These are phyloP conservation scores for Suhomyces chickasaworum DNA, from an alignment of 1,139 yeast genomes.

Conservation along the genomic window DNA sequence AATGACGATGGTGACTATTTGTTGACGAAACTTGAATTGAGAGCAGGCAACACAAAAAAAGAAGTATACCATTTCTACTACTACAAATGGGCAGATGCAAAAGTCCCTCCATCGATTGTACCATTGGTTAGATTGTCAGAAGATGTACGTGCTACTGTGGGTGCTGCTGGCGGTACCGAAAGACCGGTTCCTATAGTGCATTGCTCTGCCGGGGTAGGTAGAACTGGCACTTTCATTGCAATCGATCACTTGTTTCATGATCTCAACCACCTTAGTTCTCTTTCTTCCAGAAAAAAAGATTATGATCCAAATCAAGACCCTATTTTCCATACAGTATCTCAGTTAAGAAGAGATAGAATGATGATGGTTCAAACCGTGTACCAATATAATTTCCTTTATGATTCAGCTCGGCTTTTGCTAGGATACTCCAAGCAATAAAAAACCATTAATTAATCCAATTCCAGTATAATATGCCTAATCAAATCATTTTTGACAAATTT, in stretches of 20 bases:
- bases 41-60: conserved; percentile 28
- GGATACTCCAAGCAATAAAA: neutral
- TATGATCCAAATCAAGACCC: conserved; percentile 25
- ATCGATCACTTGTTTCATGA: conserved; percentile 55
- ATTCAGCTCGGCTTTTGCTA: conserved; percentile 19
- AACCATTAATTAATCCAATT: neutral
- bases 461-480: neutral
- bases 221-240: conserved; percentile 79
- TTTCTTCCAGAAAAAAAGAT: conserved; percentile 2
- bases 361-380: conserved; percentile 68
- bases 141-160: conserved; percentile 21
- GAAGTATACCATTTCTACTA: conserved; percentile 56
- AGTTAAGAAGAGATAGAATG: conserved; percentile 56
- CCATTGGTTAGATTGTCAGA: conserved; percentile 39
- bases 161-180: conserved; percentile 1
- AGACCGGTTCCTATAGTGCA: conserved; percentile 53
- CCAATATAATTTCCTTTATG: conserved; percentile 56
- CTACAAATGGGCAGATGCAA: conserved; percentile 60
- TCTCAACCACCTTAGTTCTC: conserved; percentile 6
- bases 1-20: conserved; percentile 28
- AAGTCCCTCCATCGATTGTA: conserved; percentile 44
- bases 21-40: conserved; percentile 33
- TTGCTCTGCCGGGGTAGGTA: conserved; percentile 85
- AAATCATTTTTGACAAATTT: neutral
- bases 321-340: conserved; percentile 38